Evolutionary conservation across 2,329 filamentous ascomycete genomes (phyloP).

Genomic region (Trichoderma semiorbis): DNA sequence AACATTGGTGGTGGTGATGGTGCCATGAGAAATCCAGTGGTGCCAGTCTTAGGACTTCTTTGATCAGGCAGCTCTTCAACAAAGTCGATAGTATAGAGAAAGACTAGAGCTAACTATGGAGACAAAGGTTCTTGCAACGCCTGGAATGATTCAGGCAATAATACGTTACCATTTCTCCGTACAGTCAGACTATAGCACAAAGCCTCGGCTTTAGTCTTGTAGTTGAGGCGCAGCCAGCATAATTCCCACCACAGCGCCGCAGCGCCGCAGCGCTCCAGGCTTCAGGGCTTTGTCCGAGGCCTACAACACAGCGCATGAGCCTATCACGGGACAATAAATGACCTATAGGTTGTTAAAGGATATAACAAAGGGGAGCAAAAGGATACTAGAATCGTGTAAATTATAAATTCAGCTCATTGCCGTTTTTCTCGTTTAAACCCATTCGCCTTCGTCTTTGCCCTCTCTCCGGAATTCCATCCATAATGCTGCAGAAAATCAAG

Average conservation of each 20-base stretch:
- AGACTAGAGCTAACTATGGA: background rate
- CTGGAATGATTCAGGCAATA: background rate
- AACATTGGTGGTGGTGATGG: background rate
- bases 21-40: background rate
- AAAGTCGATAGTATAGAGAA: background rate
- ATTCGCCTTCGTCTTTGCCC: background rate
- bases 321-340: background rate
- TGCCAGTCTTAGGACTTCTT: background rate
- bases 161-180: background rate
- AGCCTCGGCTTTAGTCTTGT: background rate
- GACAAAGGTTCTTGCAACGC: background rate
- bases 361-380: background rate
- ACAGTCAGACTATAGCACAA: background rate
- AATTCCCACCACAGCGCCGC: background rate
- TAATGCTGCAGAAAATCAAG: background rate
- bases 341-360: background rate
- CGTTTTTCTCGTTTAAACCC: background rate
- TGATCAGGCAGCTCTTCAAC: background rate
- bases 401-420: background rate
- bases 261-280: background rate
- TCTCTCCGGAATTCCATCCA: background rate
- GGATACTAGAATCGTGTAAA: background rate
- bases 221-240: background rate
- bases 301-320: background rate
- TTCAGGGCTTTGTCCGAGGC: conserved; percentile 4